Base-by-base conservation (phyloP, 108 stramenopile genomes). In the Cyclotella atomus region DNA sequence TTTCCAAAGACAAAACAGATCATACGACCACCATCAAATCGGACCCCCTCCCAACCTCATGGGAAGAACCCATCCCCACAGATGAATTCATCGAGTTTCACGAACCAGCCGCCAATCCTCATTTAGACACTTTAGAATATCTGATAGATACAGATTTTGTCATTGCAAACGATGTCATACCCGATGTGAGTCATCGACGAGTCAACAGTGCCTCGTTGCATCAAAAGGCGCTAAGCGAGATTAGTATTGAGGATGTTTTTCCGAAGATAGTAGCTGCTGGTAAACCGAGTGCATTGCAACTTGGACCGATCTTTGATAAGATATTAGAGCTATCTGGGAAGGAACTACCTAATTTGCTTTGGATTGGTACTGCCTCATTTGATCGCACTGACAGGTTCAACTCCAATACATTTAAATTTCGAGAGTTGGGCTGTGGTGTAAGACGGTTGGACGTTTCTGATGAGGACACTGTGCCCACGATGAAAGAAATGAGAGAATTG, bases 301-400 rank as follows among this genome's bases (percentile, higher is more conserved):
- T 71, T 12, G 43, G 47, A 21, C 57, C 63, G 16, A 62, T 78
- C 20, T 36, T 71, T 16, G 50, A 71, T n/a, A 78, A 78, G 38
- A 35, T 78, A 1, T 27, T 78, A 0, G 77, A 71, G 56, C 38
- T 78, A 34, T 65, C 70, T 2, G 77, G 77, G 27, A 21, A 19
- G 64, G 77, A 71, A n/a, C 63, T 46, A 3, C 77, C 77, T 6
- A 78, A 71, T 10, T 36, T 78, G 15, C 45, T 78, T 29, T 78
- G 61, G 35, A 65, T 78, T 46, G 77, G 77, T 33, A 78, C 77
- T 44, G 70, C 77, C 0, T 78, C 71, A n/a, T 78, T 71, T 46
- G 77, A 78, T 65, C 23, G 77, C 4, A 65, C 70, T 3, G 70
- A 65, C 25, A 69, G 33, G 45, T 76, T 69, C 43, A 20, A 52